phyloP scores from a whole-genome alignment of 352 stramenopile species.

The Elongisporangium prolatum region DNA sequence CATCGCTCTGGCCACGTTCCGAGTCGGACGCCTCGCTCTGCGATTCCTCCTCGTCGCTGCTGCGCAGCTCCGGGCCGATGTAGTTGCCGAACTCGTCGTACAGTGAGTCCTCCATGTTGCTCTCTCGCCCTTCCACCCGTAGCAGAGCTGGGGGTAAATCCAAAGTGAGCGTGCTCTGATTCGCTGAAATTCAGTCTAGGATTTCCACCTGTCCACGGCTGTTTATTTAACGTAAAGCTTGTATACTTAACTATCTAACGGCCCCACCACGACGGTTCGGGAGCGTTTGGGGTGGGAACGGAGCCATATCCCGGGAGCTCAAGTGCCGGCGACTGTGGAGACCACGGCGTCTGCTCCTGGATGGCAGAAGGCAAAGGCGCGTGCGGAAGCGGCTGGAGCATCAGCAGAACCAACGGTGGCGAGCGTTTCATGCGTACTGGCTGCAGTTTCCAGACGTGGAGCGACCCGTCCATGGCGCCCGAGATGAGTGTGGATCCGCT shows the following conservation, averaged over 20 bases:
- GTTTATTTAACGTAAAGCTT: neutral
- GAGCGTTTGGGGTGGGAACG: neutral
- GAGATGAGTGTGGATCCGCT: slow-evolving; percentile 58
- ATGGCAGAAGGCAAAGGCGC: neutral
- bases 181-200: neutral
- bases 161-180: neutral
- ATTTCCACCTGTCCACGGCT: neutral
- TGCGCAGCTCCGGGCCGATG: slow-evolving; percentile 96
- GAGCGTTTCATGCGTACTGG: neutral
- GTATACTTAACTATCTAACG: neutral
- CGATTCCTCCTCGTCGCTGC: slow-evolving; percentile 66
- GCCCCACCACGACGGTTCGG: neutral
- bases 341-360: neutral
- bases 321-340: neutral
- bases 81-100: slow-evolving; percentile 99
- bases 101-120: slow-evolving; percentile 91
- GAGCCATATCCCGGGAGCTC: neutral
- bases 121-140: neutral
- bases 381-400: neutral
- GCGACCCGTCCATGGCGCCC: slow-evolving; percentile 47
- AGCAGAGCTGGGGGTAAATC: neutral
- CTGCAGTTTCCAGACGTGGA: slow-evolving; percentile 53
- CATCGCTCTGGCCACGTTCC: slow-evolving; percentile 34
- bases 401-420: neutral
- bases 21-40: slow-evolving; percentile 24